phyloP scores from a whole-genome alignment of 164 flowering plant genomes.

The Vitis vinifera region DNA sequence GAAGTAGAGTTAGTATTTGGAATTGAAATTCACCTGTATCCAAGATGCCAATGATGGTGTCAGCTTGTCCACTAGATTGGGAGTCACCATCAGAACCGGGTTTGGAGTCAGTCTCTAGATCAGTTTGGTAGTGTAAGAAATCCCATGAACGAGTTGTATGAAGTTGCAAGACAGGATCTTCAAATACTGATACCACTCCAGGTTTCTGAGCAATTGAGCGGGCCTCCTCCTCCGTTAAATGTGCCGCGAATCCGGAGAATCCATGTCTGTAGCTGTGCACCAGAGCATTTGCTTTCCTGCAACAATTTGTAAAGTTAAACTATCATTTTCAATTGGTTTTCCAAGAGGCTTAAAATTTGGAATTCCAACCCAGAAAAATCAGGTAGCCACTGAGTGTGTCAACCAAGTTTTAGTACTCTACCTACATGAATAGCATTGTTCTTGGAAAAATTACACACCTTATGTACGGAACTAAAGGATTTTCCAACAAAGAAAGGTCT shows the following conservation, averaged over 20 bases:
- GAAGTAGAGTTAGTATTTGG: too few relatives aligned
- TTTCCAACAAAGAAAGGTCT: too few relatives aligned
- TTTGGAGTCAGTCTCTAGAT: conserved; percentile 18
- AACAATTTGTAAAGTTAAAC: neutral
- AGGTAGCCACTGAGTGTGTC: too few relatives aligned
- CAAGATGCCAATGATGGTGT: conserved; percentile 51
- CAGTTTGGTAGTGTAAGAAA: conserved; percentile 43
- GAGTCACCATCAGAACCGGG: conserved; percentile 7
- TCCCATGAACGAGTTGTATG: conserved; percentile 75
- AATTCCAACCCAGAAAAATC: too few relatives aligned
- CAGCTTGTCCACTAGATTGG: conserved; percentile 9
- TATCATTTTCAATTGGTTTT: neutral
- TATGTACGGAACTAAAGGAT: too few relatives aligned
- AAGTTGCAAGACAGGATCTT: conserved; percentile 43
- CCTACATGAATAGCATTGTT: neutral
- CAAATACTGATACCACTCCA: conserved; percentile 60
- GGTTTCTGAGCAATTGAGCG: conserved; percentile 27
- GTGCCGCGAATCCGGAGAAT: conserved; percentile 62
- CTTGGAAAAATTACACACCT: too few relatives aligned
- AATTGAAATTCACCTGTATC: conserved; percentile 45
- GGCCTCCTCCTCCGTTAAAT: conserved; percentile 45
- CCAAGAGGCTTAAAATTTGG: too few relatives aligned
- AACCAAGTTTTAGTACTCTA: neutral
- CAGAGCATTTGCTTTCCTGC: conserved; percentile 30
- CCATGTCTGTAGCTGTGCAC: conserved; percentile 46